Evolutionary conservation across 2,329 filamentous ascomycete species (phyloP).

Genomic region (Phialocephala subalpina): DNA sequence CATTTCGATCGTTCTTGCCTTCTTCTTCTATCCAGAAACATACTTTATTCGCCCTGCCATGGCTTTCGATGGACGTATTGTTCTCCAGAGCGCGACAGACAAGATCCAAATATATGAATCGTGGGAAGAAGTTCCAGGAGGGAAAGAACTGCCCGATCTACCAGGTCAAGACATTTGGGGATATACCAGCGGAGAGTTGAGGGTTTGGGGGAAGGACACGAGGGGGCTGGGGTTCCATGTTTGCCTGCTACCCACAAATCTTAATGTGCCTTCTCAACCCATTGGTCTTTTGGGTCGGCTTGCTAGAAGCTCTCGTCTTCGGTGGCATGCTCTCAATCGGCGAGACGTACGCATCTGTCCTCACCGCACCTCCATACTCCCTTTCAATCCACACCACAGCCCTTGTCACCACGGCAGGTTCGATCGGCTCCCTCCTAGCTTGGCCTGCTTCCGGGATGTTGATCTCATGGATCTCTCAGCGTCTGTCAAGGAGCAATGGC

Average conservation of each 20-base stretch:
- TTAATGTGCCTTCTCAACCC: conserved; percentile 60
- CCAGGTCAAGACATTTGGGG: conserved; percentile 25
- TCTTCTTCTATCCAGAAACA: conserved; percentile 28
- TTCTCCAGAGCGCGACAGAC: conserved; percentile 25
- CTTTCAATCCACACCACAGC: conserved; percentile 3
- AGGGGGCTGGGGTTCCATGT: conserved; percentile 26
- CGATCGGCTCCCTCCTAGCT: conserved; percentile 9
- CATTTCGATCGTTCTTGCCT: conserved; percentile 9
- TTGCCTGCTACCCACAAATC: conserved; percentile 24
- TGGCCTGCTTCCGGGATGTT: conserved; percentile 21
- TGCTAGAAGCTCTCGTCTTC: conserved; percentile 22
- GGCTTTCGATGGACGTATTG: conserved; percentile 28
- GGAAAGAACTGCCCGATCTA: conserved; percentile 22
- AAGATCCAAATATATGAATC: conserved; percentile 28
- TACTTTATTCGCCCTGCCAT: conserved; percentile 28
- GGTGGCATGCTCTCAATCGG: conserved; percentile 21
- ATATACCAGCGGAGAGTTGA: conserved; percentile 20
- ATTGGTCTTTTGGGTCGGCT: conserved; percentile 46
- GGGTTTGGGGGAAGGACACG: conserved; percentile 14
- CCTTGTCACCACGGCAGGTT: conserved; percentile 16
- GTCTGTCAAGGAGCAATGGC: conserved; percentile 23
- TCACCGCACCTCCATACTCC: conserved; percentile 15
- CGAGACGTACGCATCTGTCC: conserved; percentile 11
- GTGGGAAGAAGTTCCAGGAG: conserved; percentile 29
- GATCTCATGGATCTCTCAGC: conserved; percentile 7